Evolutionary conservation across 2,329 filamentous ascomycete species (phyloP), one percentile per base, ranked within the genome.

Genomic region (Cladorrhinum sp.): DNA sequence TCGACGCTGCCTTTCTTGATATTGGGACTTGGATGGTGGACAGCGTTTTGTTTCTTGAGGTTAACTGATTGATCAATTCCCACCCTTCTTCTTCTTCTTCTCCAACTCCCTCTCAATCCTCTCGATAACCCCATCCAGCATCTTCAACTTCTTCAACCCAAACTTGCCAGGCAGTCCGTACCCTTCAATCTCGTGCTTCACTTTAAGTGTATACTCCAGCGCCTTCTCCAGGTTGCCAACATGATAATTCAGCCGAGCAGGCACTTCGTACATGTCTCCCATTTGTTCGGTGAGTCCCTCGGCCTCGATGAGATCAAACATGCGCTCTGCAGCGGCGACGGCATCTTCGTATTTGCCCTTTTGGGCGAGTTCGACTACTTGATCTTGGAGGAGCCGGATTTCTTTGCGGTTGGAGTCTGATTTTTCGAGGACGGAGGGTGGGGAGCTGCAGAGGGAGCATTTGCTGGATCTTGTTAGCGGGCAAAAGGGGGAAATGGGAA

Each of bases 201-300:
- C 54, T 45, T 58, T 59, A 1, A 57, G 56, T 5, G 62, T 60
- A 13, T 61, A 65, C 51, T 65, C 58, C 1, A 60, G 24, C 1
- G 66, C 66, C 23, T 63, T 66, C 4, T 65, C 61, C 6, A 65
- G 49, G 22, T 68, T 58, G 9, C 66, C 66, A 18, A 65, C 51
- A 2, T 63, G 63, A 41, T 68, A 66, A 45, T 66, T 65, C 4
- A 68, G 50, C 29, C 62, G 55, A 2, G 65, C 66, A 0, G 65
- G 64, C 12, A 65, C 57, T 49, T 68, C 66, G 36, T 64, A 65
- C 54, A 66, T 60, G n/a, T 61, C 66, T 2, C 58, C 53, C 58
- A 64, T 60, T 10, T 62, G 55, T 8, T 60, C 57, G 1, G 59
- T 64, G 38, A 68, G 8, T 3, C 53, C 61, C 41, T 68, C 66